Conservation (phyloP, 108 stramenopile genomes). For the Fistulifera pelliculosa region DNA sequence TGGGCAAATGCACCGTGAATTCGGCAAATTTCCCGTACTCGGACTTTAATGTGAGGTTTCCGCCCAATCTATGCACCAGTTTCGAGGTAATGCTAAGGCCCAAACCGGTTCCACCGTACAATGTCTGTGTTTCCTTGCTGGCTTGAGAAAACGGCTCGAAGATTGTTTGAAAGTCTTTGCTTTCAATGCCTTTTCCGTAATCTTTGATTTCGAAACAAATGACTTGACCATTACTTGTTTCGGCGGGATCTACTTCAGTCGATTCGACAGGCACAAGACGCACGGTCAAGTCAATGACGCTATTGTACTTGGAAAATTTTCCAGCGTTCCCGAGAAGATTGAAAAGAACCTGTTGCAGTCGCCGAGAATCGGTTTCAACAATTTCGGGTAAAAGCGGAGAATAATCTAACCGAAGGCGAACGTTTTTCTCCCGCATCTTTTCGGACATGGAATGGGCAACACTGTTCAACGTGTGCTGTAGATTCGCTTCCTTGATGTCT, state of each 20-base stretch:
- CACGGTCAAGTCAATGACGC: conserved; percentile 23
- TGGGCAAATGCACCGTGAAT: conserved; percentile 39
- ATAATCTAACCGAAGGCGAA: conserved; percentile 13
- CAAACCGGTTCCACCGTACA: conserved; percentile 26
- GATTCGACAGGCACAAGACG: not conserved
- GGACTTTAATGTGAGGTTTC: conserved; percentile 31
- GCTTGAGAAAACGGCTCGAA: conserved; percentile 46
- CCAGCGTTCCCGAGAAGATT: conserved; percentile 36
- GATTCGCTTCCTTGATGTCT: conserved; percentile 8
- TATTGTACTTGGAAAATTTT: conserved; percentile 24
- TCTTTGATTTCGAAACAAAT: conserved; percentile 38
- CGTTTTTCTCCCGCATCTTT: conserved; percentile 12
- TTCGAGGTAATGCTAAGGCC: conserved; percentile 43
- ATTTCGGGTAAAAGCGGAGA: conserved; percentile 10
- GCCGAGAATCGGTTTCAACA: conserved; percentile 24
- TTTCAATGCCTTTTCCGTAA: conserved; percentile 40
- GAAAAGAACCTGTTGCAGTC: conserved; percentile 37
- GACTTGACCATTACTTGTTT: conserved; percentile 3
- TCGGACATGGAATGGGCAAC: conserved; percentile 25
- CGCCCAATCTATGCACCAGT: conserved; percentile 38
- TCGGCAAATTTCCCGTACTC: conserved; percentile 24
- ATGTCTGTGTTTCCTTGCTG: conserved; percentile 5
- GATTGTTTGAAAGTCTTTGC: conserved; percentile 33
- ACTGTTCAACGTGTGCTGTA: conserved; percentile 9
- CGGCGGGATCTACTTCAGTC: not conserved